Evolutionary conservation across 2,329 filamentous ascomycete species (phyloP), one percentile per base, ranked within the genome.

Genomic region (Aspergillus ochraceoroseus): DNA sequence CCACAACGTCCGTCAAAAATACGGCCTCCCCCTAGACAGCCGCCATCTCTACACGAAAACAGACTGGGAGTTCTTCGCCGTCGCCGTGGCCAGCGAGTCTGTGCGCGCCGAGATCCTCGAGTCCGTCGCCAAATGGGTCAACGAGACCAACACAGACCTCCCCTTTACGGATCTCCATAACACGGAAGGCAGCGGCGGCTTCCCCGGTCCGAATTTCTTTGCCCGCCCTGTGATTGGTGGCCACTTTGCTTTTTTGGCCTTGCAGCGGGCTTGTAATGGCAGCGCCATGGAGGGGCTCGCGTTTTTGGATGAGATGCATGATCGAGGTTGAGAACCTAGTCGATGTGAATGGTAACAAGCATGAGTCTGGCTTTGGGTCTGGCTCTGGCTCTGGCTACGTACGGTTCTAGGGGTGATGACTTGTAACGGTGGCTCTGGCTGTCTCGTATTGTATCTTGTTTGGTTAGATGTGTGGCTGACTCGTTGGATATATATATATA

Each of bases 51-150:
- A 92, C 63, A 83, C 86, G 22, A 94, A 94, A 67, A 87, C 83
- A 19, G 87, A 94, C 65, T 94, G 87, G 87, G 83, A 92, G 54
- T 88, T 94, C 61, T 89, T 92, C 62, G 85, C 86, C 0, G 87
- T 87, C 32, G 85, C 87, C 1, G 83, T 94, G 4, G 78, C 85
- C 3, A 80, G 79, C 52, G 76, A 77, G 58, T 67, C 73, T 43
- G 83, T 84, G 1, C 75, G 87, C 38, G 72, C 74, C 2, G 78
- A 84, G 59, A 87, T 94, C 35, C 67, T 92, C 23, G 74, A 86
- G 44, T 76, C 79, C 12, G 82, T 92, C 27, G 85, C 85, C 1
- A 70, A 69, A 41, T 94, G 87, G 87, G 72, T 94, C 44, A 94
- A 92, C 56, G 85, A 94, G 65, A 94, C 87, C 1, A 71, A 65